Percentiles rank a stretch among this genome's conserved stretches.
Evolutionary conservation across 768 basidiomycete species (phyloP).

Genomic region (Pilatotrama ljubarskyi): DNA sequence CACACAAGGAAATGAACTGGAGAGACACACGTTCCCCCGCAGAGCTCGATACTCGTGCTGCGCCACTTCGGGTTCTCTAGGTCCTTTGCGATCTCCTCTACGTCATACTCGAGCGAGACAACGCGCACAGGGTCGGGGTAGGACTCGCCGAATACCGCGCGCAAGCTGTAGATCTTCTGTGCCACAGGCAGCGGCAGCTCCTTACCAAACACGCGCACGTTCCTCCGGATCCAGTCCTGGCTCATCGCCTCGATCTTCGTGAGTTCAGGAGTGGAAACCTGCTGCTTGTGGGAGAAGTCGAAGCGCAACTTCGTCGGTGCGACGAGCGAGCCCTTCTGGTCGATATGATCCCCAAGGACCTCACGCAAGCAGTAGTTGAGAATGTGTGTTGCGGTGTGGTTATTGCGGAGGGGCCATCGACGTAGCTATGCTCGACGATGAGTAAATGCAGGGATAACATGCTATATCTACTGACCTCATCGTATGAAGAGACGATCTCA

Average conservation of each 20-base stretch:
- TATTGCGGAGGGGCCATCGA: constrained; percentile 94
- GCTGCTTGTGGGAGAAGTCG: constrained; percentile 96
- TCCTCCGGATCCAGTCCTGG: constrained; percentile 86
- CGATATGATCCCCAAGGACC: constrained; percentile 94
- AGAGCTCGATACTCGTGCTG: constrained; percentile 91
- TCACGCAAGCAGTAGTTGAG: constrained; percentile 94
- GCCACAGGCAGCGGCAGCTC: constrained; percentile 79
- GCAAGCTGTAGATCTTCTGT: constrained; percentile 85
- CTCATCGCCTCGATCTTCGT: constrained; percentile 81
- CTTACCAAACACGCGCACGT: constrained; percentile 86
- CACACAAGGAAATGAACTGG: not conserved
- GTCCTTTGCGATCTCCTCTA: constrained; percentile 85
- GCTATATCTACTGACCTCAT: constrained; percentile 62
- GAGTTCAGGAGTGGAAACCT: constrained; percentile 75
- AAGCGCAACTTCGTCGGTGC: constrained; percentile 95
- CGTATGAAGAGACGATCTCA: constrained; percentile 86
- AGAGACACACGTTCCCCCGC: constrained; percentile 88
- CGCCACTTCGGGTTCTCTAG: constrained; percentile 91
- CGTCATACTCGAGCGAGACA: constrained; percentile 84
- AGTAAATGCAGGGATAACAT: not conserved
- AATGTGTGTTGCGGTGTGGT: constrained; percentile 98
- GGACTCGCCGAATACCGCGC: constrained; percentile 96
- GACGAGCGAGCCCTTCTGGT: constrained; percentile 97
- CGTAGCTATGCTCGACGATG: constrained; percentile 55
- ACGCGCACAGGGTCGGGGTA: constrained; percentile 98